Base-by-base conservation (phyloP, 202 grass and related monocot genomes). In the Panicum hallii region DNA sequence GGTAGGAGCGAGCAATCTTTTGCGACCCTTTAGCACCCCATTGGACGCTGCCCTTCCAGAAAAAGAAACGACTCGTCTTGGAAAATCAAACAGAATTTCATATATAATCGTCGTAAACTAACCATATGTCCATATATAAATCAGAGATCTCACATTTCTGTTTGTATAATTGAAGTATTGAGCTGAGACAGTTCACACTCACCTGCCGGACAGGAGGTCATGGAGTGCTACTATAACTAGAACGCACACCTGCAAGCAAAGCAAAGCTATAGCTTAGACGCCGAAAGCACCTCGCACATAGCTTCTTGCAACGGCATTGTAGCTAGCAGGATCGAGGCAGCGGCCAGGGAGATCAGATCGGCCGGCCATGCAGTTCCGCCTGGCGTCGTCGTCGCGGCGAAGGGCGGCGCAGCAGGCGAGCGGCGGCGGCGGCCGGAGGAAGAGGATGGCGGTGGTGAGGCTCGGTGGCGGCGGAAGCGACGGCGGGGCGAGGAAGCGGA, bases 371-470 rank as follows among this genome's bases (percentile, higher is more conserved):
- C 42, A 53, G 67, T 86, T 90, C 88, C 88, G 67, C 58, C 9
- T 90, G 74, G 38, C 67, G 32, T 16, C 11, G 30, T 16, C 11
- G 42, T 48, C 11, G 42, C 67, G 72, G 7, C 42, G 73, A 11
- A 56, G 72, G 78, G 26, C 40, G 6, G 66, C 75, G 16, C 2
- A 47, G 22, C 19, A 26, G 20, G 47, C 45, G 12, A 54, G 22
- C 28, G 50, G 32, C 7, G 54, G 20, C 6, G 54, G 20, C 6
- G 0, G 79, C 1, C 56, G 70, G 22, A 88, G 71, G 75, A 87
- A 86, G 86, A 87, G 65, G 83, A 89, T 83, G 57, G 89, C 83
- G 7, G 89, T 95, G 63, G 89, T 68, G 17, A 88, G 78, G 58
- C 93, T 95, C 4, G 95, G 88, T 11, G 70, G 79, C 0, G 80